Conservation (phyloP, 345 rosid genomes). For the Eucalyptus rudis region DNA sequence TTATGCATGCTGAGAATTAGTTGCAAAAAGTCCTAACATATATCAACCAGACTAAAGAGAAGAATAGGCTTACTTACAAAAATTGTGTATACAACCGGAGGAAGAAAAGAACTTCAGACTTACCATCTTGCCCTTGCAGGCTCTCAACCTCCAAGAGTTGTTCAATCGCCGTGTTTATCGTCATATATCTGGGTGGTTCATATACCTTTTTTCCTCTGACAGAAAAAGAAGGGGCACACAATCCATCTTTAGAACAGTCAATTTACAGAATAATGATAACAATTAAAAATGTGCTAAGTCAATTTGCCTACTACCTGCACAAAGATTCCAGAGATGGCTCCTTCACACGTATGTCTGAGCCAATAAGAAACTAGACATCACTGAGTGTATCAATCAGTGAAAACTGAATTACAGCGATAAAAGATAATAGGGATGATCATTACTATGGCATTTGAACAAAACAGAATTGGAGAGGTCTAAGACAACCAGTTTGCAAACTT, state of each 20-base stretch:
- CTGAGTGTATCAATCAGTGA: not conserved
- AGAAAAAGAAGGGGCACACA: not conserved
- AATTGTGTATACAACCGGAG: not conserved
- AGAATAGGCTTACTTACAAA: not conserved
- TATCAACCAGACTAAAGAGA: not conserved
- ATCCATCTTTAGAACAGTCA: not conserved
- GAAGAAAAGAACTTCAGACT: not conserved
- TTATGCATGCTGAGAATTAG: not conserved
- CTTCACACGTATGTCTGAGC: conserved; percentile 79
- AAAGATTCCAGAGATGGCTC: conserved; percentile 89
- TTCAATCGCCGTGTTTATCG: conserved; percentile 71
- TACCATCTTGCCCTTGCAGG: conserved; percentile 44
- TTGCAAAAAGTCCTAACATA: not conserved
- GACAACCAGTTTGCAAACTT: not conserved
- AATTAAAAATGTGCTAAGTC: not conserved
- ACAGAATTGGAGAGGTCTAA: not conserved
- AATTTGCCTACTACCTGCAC: conserved; percentile 32
- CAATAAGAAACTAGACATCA: not conserved
- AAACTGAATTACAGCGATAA: not conserved
- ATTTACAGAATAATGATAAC: not conserved
- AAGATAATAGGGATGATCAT: not conserved
- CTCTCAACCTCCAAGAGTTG: conserved; percentile 85
- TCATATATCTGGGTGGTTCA: conserved; percentile 87
- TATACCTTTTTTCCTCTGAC: conserved; percentile 71
- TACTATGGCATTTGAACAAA: not conserved